Evolutionary conservation across 257 asterid species (phyloP).

Genomic region (Osmanthus fragrans): DNA sequence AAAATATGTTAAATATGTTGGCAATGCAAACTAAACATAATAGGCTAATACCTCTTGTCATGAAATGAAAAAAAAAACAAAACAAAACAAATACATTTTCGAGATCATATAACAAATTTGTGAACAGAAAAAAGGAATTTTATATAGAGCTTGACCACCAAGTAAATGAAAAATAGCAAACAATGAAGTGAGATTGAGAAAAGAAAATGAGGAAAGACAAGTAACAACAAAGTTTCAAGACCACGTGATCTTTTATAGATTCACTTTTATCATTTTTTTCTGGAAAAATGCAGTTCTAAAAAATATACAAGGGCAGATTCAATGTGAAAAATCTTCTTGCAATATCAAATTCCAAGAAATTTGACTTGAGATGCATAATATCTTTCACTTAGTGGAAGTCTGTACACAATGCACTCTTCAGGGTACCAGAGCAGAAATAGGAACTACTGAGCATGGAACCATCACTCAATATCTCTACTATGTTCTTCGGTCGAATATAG

Average conservation of each 20-base stretch:
- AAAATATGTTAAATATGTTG: neutral
- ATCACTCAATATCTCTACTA: neutral
- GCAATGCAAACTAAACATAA: neutral
- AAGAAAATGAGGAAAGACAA: slow-evolving; percentile 1
- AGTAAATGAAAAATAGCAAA: slow-evolving; percentile 19
- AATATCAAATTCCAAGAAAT: no score
- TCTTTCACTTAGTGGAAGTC: slow-evolving; percentile 2
- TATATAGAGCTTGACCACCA: slow-evolving; percentile 8
- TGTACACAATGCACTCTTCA: neutral
- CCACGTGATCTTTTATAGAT: neutral
- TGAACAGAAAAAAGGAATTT: neutral
- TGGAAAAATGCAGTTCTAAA: neutral
- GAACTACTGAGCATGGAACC: neutral
- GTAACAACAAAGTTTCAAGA: neutral
- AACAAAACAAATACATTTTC: no score
- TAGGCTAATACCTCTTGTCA: slow-evolving; percentile 4
- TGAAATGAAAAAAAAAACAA: neutral
- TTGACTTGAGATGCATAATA: neutral
- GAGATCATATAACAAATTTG: no score
- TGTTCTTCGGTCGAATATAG: neutral
- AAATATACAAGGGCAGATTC: no score
- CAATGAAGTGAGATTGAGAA: neutral
- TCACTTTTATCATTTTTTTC: neutral
- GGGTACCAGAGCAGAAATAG: slow-evolving; percentile 3
- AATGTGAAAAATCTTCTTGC: no score